phyloP scores from a whole-genome alignment of 31 red algal genomes.

The Bonnemaisonia californica region DNA sequence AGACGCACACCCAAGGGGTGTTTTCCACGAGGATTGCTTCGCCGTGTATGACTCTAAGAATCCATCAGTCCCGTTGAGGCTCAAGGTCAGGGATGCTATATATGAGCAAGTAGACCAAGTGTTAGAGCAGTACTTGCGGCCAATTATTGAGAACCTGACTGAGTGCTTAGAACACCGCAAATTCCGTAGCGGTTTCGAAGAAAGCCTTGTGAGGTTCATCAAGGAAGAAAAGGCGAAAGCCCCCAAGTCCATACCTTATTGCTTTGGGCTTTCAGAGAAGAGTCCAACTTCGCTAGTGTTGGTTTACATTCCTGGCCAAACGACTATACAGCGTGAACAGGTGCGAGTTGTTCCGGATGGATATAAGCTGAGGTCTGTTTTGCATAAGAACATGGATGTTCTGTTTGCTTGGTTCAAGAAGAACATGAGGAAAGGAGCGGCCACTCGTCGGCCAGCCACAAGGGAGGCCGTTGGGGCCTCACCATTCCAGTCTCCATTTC shows the following conservation, averaged over 20 bases:
- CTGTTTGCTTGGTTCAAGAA: slow-evolving; percentile 96
- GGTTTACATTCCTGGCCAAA: slow-evolving; percentile 78
- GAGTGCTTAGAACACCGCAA: slow-evolving; percentile 84
- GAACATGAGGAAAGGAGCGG: slow-evolving; percentile 62
- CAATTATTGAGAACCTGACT: slow-evolving; percentile 67
- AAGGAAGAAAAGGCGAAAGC: slow-evolving; percentile 34
- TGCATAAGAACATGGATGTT: slow-evolving; percentile 73
- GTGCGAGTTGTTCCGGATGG: slow-evolving; percentile 86
- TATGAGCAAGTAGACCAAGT: slow-evolving; percentile 84
- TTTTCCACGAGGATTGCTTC: slow-evolving; percentile 40
- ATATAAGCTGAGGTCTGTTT: slow-evolving; percentile 76
- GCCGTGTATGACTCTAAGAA: slow-evolving; percentile 42
- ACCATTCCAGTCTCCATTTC: slow-evolving; percentile 20
- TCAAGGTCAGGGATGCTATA: slow-evolving; percentile 37
- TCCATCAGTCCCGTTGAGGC: slow-evolving; percentile 21
- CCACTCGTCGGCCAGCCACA: slow-evolving; percentile 7
- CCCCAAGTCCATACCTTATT: slow-evolving; percentile 60
- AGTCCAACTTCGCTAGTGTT: slow-evolving; percentile 65
- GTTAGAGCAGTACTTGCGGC: slow-evolving; percentile 77
- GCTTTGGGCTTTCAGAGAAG: slow-evolving; percentile 66
- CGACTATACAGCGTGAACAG: slow-evolving; percentile 62
- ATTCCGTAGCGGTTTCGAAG: slow-evolving; percentile 53
- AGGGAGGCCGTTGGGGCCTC: slow-evolving; percentile 22
- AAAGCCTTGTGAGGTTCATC: slow-evolving; percentile 28
- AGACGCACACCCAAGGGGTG: slow-evolving; percentile 12